phyloP scores from a whole-genome alignment of 768 basidiomycete genomes.

The Lepiota venenata region DNA sequence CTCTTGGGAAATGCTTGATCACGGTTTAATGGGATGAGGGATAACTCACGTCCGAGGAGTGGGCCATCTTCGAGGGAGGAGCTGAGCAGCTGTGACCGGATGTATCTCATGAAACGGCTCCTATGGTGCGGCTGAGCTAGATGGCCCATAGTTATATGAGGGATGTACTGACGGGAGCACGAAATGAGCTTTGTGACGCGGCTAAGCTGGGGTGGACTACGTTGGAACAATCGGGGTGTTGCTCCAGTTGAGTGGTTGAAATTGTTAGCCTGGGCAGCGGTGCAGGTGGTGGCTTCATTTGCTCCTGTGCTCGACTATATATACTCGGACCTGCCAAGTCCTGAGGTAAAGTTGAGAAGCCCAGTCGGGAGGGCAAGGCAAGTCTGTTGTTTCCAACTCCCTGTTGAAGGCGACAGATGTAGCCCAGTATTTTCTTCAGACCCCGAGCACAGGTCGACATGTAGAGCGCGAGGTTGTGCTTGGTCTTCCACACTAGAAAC shows the following conservation, averaged over 20 bases:
- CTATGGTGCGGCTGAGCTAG: neutral
- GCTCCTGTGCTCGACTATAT: neutral
- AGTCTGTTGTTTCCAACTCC: no score
- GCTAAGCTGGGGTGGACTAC: neutral
- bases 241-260: neutral
- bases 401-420: no score
- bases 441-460: no score
- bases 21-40: neutral
- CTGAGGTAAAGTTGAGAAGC: neutral
- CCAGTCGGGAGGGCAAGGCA: no score
- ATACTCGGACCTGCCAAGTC: neutral
- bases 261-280: neutral
- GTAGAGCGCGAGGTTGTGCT: no score
- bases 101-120: neutral
- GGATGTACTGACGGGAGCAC: neutral
- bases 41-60: neutral
- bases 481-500: neutral
- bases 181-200: neutral
- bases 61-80: slow-evolving; percentile 9
- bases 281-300: neutral
- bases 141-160: neutral
- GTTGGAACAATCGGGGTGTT: no score
- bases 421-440: no score
- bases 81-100: slow-evolving; percentile 10
- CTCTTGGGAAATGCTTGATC: neutral